Percentiles rank a stretch among this genome's conserved stretches.
Conservation (phyloP, 139 green algal genomes). For the Marvania coccoides region DNA sequence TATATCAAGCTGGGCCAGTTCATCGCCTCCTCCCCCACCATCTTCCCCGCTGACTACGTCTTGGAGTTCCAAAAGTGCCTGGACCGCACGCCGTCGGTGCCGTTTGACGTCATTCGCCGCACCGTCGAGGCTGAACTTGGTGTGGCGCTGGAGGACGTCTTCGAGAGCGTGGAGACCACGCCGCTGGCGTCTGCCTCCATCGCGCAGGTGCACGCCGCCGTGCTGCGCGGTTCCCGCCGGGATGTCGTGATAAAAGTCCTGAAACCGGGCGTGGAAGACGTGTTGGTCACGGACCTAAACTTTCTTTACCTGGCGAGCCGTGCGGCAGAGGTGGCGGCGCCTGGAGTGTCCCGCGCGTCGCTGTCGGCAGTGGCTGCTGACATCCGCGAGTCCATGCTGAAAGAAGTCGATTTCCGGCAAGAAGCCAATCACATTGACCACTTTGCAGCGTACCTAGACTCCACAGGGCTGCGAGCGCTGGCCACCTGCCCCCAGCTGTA, state of each 20-base stretch:
- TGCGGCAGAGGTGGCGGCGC: conserved; percentile 78
- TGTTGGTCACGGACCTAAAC: conserved; percentile 82
- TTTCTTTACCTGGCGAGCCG: conserved; percentile 67
- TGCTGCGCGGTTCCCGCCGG: conserved; percentile 65
- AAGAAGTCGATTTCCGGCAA: conserved; percentile 88
- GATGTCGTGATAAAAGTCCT: conserved; percentile 89
- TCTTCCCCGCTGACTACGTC: conserved; percentile 95
- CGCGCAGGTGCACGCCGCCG: conserved; percentile 84
- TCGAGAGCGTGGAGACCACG: conserved; percentile 66
- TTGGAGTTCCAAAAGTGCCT: conserved; percentile 94
- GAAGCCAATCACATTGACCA: conserved; percentile 70
- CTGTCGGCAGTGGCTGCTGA: conserved; percentile 67
- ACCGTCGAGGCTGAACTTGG: conserved; percentile 58
- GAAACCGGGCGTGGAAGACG: conserved; percentile 90
- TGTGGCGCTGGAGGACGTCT: conserved; percentile 65
- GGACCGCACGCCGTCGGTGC: conserved; percentile 78
- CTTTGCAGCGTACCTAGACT: conserved; percentile 75
- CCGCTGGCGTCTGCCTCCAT: conserved; percentile 87
- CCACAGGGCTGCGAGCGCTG: conserved; percentile 36
- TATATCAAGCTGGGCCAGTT: conserved; percentile 96
- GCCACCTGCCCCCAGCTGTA: conserved; percentile 80
- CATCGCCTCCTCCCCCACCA: conserved; percentile 83
- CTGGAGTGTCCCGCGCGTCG: conserved; percentile 69
- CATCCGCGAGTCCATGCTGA: conserved; percentile 72
- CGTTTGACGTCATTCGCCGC: conserved; percentile 58